Evolutionary conservation across 1,139 yeast genomes (phyloP).

Genomic region (Hansenula lynferdii): DNA sequence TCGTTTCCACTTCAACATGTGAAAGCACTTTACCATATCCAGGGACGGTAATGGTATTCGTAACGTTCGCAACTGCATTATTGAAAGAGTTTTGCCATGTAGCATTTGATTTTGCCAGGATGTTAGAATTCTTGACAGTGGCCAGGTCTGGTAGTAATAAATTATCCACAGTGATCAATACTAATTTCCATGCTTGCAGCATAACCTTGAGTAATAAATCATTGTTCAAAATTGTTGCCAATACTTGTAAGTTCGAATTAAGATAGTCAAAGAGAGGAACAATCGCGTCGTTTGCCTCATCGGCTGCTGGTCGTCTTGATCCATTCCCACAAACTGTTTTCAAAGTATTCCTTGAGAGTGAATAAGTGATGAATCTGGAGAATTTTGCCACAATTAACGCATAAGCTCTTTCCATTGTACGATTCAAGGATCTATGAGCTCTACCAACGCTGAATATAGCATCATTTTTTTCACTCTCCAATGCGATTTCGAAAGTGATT

Average conservation of each 20-base stretch:
- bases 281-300: constrained; percentile 62
- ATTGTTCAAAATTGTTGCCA: constrained; percentile 60
- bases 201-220: constrained; percentile 61
- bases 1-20: constrained; percentile 58
- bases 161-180: constrained; percentile 59
- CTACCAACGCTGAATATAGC: constrained; percentile 77
- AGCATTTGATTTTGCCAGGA: constrained; percentile 17
- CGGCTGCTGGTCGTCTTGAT: constrained; percentile 40
- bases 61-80: constrained; percentile 46
- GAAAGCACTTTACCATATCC: constrained; percentile 56
- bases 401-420: constrained; percentile 61
- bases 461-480: constrained; percentile 75
- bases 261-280: constrained; percentile 72
- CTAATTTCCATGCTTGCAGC: constrained; percentile 72
- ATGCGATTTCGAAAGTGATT: constrained; percentile 57
- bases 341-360: constrained; percentile 44
- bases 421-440: constrained; percentile 58
- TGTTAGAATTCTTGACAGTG: constrained; percentile 41
- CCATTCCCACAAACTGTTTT: constrained; percentile 53
- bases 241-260: constrained; percentile 60
- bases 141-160: constrained; percentile 69
- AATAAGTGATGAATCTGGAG: constrained; percentile 37
- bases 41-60: constrained; percentile 28
- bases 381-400: constrained; percentile 64
- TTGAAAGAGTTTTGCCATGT: constrained; percentile 47